Evolutionary conservation across 2,329 filamentous ascomycete genomes (phyloP), one percentile per base, ranked within the genome.

Genomic region (Colletotrichum liaoningense): DNA sequence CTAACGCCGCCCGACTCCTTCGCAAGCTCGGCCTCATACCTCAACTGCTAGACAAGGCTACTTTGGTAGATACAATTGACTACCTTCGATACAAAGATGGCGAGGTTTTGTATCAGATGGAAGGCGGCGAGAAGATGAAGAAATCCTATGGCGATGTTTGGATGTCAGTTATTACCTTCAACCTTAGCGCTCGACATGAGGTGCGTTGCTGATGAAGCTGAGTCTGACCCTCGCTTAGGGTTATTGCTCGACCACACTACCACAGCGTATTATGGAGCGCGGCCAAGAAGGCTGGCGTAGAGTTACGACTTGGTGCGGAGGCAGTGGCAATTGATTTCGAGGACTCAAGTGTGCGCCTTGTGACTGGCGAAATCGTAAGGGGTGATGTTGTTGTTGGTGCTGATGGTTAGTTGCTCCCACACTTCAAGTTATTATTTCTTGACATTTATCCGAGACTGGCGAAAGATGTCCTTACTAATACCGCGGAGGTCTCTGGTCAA

Each of bases 261-360:
- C 71, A 73, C 35, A 46, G 30, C 11, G 71, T 60, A 7, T 12
- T 73, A 5, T 73, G 67, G 71, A 22, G 49, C 42, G 62, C 59
- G 12, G 63, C 59, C 14, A 1, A 22, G 6, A 56, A 56, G 11
- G 54, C 65, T 14, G 70, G 70, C 1, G 70, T 66, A 0, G 62
- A 56, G 1, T 46, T 73, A 3, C 52, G 70, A 22, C 26, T 73
- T 2, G 66, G 56, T 4, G 52, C 49, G 60, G 60, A 60, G 14
- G 67, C 28, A 9, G 60, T 66, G 38, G 22, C 38, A 4, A 71
- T 73, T 8, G 71, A 71, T 19, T 73, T 73, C 60, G 46, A 63
- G 3, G 30, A 33, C 3, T 46, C 35, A 1, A 66, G 33, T 0
- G 70, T 73, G 1, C 58, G 19, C 22, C 60, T 70, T 0, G 57